A percentile compares a stretch with the other conserved stretches of the same genome.
phyloP scores from a whole-genome alignment of 306 rosid species.

The Fagus sylvatica region DNA sequence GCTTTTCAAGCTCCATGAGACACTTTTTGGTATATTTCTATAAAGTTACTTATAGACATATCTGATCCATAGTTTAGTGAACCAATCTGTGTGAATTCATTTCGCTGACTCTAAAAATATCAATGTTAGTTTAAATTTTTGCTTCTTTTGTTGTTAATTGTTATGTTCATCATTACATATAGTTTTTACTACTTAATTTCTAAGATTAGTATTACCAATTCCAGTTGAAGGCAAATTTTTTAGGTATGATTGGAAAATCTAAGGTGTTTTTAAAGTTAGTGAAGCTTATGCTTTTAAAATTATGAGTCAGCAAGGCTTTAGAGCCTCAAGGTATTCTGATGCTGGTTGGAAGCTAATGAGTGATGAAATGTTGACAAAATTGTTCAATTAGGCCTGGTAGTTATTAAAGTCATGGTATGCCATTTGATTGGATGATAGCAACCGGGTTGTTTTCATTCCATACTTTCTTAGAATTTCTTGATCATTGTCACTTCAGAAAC shows the following conservation, averaged over 20 bases:
- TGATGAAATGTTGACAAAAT: not conserved
- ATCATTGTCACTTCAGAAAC: too few relatives aligned
- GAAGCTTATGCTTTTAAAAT: not conserved
- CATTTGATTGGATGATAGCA: too few relatives aligned
- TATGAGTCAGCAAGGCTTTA: not conserved
- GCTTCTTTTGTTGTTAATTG: not conserved
- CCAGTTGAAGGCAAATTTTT: not conserved
- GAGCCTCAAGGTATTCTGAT: too few relatives aligned
- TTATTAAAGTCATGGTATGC: not conserved
- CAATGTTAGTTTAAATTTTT: not conserved
- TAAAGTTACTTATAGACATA: not conserved
- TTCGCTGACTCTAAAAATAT: not conserved
- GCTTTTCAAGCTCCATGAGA: not conserved
- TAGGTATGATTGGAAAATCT: not conserved
- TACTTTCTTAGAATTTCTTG: too few relatives aligned
- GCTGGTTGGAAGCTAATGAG: too few relatives aligned
- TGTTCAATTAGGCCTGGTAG: not conserved
- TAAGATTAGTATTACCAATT: not conserved
- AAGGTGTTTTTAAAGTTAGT: not conserved
- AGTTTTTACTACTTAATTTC: not conserved
- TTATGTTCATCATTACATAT: not conserved
- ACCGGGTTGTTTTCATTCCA: too few relatives aligned
- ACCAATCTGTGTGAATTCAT: not conserved
- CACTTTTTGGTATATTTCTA: not conserved
- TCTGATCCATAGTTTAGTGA: not conserved